Percentiles rank a stretch among this genome's conserved stretches.
Evolutionary conservation across 1,284 basidiomycete species (phyloP).

Genomic region (Irpex rosettiformis): DNA sequence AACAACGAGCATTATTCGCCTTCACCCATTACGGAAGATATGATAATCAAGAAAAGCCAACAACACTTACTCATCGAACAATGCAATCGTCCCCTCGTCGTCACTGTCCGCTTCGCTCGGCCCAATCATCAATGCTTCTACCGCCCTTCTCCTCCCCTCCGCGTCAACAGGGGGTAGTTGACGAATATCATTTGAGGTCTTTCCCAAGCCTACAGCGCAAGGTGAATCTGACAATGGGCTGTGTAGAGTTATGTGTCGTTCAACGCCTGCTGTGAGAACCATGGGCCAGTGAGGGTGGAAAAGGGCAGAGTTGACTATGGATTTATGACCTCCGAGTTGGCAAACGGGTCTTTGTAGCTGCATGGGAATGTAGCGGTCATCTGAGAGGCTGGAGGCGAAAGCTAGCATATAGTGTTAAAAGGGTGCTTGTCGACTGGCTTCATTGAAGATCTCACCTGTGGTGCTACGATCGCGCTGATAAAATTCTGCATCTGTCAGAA

Average conservation of each 20-base stretch:
- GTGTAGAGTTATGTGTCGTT: constrained; percentile 66
- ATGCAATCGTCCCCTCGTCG: constrained; percentile 38
- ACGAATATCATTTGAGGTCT: constrained; percentile 47
- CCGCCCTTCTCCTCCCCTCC: constrained; percentile 30
- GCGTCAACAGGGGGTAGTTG: constrained; percentile 30
- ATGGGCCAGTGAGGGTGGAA: constrained; percentile 71
- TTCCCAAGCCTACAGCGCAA: constrained; percentile 38
- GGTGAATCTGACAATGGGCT: constrained; percentile 54
- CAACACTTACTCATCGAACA: constrained; percentile 38
- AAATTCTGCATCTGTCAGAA: constrained; percentile 45
- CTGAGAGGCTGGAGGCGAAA: constrained; percentile 38
- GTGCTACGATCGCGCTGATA: constrained; percentile 23
- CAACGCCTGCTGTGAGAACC: constrained; percentile 67
- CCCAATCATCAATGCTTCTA: constrained; percentile 30
- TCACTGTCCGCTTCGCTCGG: constrained; percentile 33
- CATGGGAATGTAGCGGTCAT: constrained; percentile 46
- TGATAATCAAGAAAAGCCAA: too few species aligned
- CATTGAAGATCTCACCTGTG: too few species aligned
- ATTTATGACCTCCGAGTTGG: constrained; percentile 61
- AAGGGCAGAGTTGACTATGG: constrained; percentile 69
- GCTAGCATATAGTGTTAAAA: too few species aligned
- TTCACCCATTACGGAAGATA: too few species aligned
- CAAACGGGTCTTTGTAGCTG: constrained; percentile 55
- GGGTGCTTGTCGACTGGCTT: too few species aligned
- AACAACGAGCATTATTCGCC: too few species aligned